Evolutionary conservation across 225 moss, liverwort and hornwort genomes (phyloP), one percentile per base, ranked within the genome.

Genomic region (Thuidium tamariscinum): DNA sequence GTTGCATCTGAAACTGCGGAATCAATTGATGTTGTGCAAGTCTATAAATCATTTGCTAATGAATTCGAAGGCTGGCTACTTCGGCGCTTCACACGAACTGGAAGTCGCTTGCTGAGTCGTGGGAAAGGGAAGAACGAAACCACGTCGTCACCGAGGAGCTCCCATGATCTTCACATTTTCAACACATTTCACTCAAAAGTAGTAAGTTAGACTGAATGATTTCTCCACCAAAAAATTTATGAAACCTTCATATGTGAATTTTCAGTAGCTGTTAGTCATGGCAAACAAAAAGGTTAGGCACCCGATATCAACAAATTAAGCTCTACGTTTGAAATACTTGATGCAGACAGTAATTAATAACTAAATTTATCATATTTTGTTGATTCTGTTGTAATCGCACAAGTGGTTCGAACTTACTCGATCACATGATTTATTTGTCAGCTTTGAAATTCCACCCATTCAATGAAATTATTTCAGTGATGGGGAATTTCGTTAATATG

Each of bases 71-170:
- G 36, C 36, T 51, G 55, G 60, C 60, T 79, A 8, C 56, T 79
- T 34, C 85, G 88, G 23, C 80, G 79, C 86, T 89, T 92, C 77
- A 93, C 84, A 39, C 90, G 89, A 23, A 93, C 76, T 52, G 91
- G 93, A 29, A 90, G 93, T 42, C 91, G 88, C 77, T 92, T 89
- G 79, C 93, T 92, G 42, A 92, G 90, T 41, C 92, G 90, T 32
- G 93, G 93, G 48, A 93, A 93, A 23, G 93, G 93, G 83, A 90
- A 93, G 87, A 83, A 89, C 14, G 89, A 89, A 46, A 77, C 86
- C 48, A 93, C 89, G 79, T 93, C 93, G 7, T 92, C 76, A 12
- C 89, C 93, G 3, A 90, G 19, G 9, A 85, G 60, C 90, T 92
- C 92, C 93, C 93, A 93, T 17, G 93, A 93, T 88, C 93, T 91